Percentiles rank a stretch among this genome's conserved stretches.
These are phyloP conservation scores for Phytopythium litorale DNA, from an alignment of 352 stramenopile species.

Conservation along the genomic window DNA sequence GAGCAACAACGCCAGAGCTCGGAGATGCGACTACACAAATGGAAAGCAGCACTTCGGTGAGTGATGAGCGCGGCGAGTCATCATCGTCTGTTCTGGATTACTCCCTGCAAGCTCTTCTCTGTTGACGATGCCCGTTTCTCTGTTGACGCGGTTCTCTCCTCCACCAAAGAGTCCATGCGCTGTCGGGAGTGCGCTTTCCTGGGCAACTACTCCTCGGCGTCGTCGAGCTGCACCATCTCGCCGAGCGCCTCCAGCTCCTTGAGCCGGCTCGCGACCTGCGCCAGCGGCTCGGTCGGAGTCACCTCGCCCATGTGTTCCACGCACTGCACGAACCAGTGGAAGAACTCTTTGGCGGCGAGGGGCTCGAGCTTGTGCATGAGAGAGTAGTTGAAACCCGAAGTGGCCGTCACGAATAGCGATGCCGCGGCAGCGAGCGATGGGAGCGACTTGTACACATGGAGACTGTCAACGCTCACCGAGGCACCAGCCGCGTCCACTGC, in stretches of 20 bases:
- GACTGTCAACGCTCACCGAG: slow-evolving; percentile 30
- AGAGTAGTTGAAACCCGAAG: slow-evolving; percentile 54
- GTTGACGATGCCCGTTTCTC: no score
- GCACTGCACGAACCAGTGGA: slow-evolving; percentile 48
- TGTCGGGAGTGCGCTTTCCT: background rate
- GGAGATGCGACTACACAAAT: background rate
- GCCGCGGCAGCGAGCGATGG: slow-evolving; percentile 46
- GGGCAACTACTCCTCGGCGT: slow-evolving; percentile 1
- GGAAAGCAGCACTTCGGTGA: background rate
- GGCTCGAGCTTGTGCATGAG: slow-evolving; percentile 61
- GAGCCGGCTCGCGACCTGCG: slow-evolving; percentile 33
- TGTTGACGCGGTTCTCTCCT: background rate
- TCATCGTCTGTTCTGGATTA: slow-evolving; percentile 2
- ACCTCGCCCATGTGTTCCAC: slow-evolving; percentile 44
- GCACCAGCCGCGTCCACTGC: slow-evolving; percentile 3
- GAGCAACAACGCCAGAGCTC: background rate
- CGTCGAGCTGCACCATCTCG: slow-evolving; percentile 4
- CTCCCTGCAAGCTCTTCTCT: background rate
- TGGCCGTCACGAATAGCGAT: slow-evolving; percentile 45
- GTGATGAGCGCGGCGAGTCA: background rate
- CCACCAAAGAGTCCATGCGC: background rate
- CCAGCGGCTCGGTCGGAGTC: slow-evolving; percentile 32
- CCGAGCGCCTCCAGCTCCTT: slow-evolving; percentile 7
- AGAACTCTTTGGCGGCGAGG: slow-evolving; percentile 27
- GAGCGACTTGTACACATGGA: slow-evolving; percentile 57